Percentiles rank a stretch among this genome's conserved stretches.
These are phyloP conservation scores for Solanum virginianum DNA, from an alignment of 257 asterid genomes.

Conservation along the genomic window DNA sequence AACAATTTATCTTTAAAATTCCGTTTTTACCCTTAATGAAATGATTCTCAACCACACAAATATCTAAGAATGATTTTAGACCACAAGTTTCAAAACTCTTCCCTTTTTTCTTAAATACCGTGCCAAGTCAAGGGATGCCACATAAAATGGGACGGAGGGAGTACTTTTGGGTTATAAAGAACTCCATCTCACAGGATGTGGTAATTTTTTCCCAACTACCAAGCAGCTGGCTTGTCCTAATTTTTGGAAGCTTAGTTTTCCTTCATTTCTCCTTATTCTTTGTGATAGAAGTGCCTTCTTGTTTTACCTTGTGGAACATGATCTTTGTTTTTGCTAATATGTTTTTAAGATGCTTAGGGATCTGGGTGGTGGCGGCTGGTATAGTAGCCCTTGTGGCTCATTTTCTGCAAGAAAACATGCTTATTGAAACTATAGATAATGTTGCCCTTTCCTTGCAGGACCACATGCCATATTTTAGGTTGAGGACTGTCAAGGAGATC, in stretches of 20 bases:
- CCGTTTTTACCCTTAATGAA: no score
- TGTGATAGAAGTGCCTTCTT: background rate
- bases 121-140: no score
- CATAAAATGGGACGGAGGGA: no score
- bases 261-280: background rate
- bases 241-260: background rate
- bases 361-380: background rate
- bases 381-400: background rate
- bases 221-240: background rate
- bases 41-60: no score
- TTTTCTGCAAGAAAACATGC: background rate
- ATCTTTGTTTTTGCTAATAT: background rate
- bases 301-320: background rate
- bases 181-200: background rate
- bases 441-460: constrained; percentile 23
- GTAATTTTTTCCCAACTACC: background rate
- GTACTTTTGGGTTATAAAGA: background rate
- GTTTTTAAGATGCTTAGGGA: background rate
- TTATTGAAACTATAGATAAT: background rate
- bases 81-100: no score
- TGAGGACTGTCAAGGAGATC: constrained; percentile 73
- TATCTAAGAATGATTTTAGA: no score
- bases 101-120: no score
- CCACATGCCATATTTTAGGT: constrained; percentile 78
- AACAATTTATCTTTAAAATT: no score